These are phyloP conservation scores for Lactarius psammicola DNA, from an alignment of 768 basidiomycete genomes.

Conservation along the genomic window DNA sequence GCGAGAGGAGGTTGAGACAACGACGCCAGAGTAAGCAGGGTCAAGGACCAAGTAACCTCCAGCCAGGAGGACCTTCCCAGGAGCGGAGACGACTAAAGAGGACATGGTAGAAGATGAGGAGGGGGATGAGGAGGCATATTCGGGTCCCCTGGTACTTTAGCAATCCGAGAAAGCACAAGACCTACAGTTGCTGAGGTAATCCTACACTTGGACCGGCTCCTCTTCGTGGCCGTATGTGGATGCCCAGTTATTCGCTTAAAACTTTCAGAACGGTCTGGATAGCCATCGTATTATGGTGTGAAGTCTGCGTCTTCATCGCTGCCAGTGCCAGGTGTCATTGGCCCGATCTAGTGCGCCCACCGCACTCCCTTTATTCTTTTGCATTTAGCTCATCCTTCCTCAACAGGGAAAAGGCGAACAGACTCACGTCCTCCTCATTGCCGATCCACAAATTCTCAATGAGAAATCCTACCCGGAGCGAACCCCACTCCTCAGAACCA, in stretches of 20 bases:
- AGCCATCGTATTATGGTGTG: conserved; percentile 64
- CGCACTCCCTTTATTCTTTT: neutral
- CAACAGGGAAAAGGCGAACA: conserved; percentile 12
- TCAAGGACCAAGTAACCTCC: conserved; percentile 98
- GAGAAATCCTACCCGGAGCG: conserved; percentile 69
- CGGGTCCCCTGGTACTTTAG: neutral
- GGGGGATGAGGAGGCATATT: neutral
- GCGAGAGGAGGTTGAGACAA: conserved; percentile 88
- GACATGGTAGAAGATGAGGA: conserved; percentile 31
- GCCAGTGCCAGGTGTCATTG: conserved; percentile 11
- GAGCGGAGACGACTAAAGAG: conserved; percentile 76
- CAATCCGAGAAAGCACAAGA: neutral
- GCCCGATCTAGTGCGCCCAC: conserved; percentile 16
- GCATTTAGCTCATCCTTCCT: neutral
- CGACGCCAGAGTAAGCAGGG: conserved; percentile 77
- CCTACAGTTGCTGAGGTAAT: neutral
- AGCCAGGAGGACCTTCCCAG: conserved; percentile 93
- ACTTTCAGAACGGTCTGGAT: conserved; percentile 60
- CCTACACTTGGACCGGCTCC: neutral
- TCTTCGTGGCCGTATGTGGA: neutral
- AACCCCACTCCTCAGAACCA: conserved; percentile 48
- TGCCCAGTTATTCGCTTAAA: conserved; percentile 14
- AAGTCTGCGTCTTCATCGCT: conserved; percentile 55
- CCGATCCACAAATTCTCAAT: conserved; percentile 88
- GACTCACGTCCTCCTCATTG: conserved; percentile 62